These are phyloP conservation scores for Pleurotus tuber-regium DNA, from an alignment of 768 basidiomycete genomes.

Conservation along the genomic window DNA sequence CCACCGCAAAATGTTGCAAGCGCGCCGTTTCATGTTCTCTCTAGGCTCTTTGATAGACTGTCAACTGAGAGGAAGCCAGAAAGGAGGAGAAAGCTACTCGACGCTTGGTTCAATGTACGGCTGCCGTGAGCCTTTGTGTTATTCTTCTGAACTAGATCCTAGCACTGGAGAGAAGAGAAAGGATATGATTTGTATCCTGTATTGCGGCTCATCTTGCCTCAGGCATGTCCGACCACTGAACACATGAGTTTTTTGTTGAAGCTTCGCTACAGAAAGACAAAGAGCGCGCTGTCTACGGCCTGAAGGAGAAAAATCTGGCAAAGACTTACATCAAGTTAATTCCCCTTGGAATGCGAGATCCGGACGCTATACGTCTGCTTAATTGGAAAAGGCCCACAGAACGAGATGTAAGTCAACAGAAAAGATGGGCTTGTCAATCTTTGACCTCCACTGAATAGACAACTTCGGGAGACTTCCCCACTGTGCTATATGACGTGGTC, in stretches of 20 bases:
- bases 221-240: slow-evolving; percentile 41
- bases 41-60: slow-evolving; percentile 72
- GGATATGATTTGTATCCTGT: slow-evolving; percentile 90
- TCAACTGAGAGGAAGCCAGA: slow-evolving; percentile 73
- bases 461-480: slow-evolving; percentile 84
- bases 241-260: not conserved
- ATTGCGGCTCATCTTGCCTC: slow-evolving; percentile 85
- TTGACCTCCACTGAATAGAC: slow-evolving; percentile 36
- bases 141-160: slow-evolving; percentile 11
- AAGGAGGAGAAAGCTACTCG: slow-evolving; percentile 65
- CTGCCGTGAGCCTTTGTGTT: slow-evolving; percentile 2
- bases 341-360: slow-evolving; percentile 75
- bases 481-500: slow-evolving; percentile 84
- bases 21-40: slow-evolving; percentile 67
- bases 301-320: slow-evolving; percentile 94
- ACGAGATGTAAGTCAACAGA: slow-evolving; percentile 46
- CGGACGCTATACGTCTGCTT: slow-evolving; percentile 75
- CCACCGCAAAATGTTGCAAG: slow-evolving; percentile 68
- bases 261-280: slow-evolving; percentile 73
- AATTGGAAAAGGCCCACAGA: slow-evolving; percentile 90
- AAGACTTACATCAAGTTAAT: slow-evolving; percentile 91
- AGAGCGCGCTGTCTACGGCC: slow-evolving; percentile 87
- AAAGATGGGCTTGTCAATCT: not conserved
- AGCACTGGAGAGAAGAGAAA: slow-evolving; percentile 86
- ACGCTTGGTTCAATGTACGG: slow-evolving; percentile 79